phyloP scores from a whole-genome alignment of 495 filamentous ascomycete species.

The Xylaria bambusicola region DNA sequence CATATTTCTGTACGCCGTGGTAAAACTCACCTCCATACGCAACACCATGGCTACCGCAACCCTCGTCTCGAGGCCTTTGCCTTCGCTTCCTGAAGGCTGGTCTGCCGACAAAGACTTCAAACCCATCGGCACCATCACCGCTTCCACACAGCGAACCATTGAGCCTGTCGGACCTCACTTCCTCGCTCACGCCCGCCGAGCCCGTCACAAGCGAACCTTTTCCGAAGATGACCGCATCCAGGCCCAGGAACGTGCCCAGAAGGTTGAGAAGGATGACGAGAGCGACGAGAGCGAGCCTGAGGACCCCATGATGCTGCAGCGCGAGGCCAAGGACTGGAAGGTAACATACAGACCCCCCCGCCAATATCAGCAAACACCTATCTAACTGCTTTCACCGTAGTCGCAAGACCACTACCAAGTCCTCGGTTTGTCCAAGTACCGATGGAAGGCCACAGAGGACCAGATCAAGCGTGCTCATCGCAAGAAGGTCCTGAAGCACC shows the following conservation, averaged over 20 bases:
- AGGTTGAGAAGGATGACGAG: slow-evolving; percentile 87
- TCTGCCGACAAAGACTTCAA: slow-evolving; percentile 89
- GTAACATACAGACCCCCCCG: slow-evolving; percentile 45
- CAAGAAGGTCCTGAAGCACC: slow-evolving; percentile 98
- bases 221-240: slow-evolving; percentile 98
- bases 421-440: slow-evolving; percentile 88
- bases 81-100: slow-evolving; percentile 80
- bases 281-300: slow-evolving; percentile 91
- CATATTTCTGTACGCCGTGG: neutral
- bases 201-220: slow-evolving; percentile 95
- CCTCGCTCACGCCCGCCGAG: slow-evolving; percentile 92
- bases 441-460: slow-evolving; percentile 88
- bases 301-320: slow-evolving; percentile 82
- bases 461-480: slow-evolving; percentile 98
- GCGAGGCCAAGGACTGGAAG: slow-evolving; percentile 99
- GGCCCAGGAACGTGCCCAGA: slow-evolving; percentile 90
- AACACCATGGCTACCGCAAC: slow-evolving; percentile 46
- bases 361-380: neutral
- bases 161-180: slow-evolving; percentile 98
- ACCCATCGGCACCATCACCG: slow-evolving; percentile 62
- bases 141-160: slow-evolving; percentile 75
- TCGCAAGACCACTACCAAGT: slow-evolving; percentile 98
- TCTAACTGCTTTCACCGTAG: slow-evolving; percentile 47
- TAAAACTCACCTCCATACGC: neutral
- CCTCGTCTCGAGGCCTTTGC: slow-evolving; percentile 58